These are phyloP conservation scores for Leptomonas pyrrhocoris DNA, from an alignment of 208 protist genomes.

Conservation along the genomic window DNA sequence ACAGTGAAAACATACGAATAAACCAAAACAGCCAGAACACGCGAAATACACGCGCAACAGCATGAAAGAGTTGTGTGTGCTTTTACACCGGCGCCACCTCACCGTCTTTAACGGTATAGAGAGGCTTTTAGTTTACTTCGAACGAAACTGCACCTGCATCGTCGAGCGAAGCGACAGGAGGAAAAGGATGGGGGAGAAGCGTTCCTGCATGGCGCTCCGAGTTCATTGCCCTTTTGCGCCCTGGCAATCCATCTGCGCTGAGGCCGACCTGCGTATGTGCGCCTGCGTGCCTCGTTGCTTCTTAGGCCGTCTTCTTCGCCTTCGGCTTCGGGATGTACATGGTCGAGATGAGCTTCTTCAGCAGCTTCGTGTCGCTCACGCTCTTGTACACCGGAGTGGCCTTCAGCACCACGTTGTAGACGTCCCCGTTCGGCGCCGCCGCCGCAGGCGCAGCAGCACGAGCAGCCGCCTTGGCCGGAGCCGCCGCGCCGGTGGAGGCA, in stretches of 20 bases:
- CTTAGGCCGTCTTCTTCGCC: slow-evolving; percentile 34
- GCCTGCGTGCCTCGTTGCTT: not conserved
- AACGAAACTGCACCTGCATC: not conserved
- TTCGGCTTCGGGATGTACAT: slow-evolving; percentile 69
- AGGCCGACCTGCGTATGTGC: no score
- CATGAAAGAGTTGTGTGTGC: not conserved
- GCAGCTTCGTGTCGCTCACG: slow-evolving; percentile 70
- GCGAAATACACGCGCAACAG: no score
- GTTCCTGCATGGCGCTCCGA: no score
- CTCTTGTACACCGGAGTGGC: slow-evolving; percentile 55
- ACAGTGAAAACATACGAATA: no score
- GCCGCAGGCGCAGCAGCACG: slow-evolving; percentile 4
- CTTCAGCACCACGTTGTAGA: slow-evolving; percentile 69
- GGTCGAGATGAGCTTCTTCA: slow-evolving; percentile 61
- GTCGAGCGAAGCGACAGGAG: not conserved
- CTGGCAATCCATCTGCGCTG: no score
- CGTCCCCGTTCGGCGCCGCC: slow-evolving; percentile 22
- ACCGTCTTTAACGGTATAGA: no score
- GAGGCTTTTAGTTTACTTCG: no score
- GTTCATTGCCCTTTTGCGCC: no score
- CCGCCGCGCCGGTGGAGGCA: not conserved
- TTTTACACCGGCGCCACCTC: not conserved
- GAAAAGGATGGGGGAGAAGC: no score
- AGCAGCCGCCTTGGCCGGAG: slow-evolving; percentile 14
- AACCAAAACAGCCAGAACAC: no score